These are phyloP conservation scores for Aspergillus homomorphus DNA, from an alignment of 495 filamentous ascomycete species.

Conservation along the genomic window DNA sequence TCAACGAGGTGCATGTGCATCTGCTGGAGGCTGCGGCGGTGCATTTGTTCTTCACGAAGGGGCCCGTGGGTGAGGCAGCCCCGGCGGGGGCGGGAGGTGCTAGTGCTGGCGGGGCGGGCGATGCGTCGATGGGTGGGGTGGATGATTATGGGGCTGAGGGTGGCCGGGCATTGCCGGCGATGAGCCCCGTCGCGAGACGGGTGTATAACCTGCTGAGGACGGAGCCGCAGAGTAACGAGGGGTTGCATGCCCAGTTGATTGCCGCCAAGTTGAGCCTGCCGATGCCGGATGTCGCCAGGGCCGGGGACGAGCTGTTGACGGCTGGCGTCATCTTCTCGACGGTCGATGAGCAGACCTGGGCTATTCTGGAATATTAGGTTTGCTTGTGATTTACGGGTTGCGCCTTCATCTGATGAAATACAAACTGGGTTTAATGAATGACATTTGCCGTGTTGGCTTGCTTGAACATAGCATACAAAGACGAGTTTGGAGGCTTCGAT, in stretches of 20 bases:
- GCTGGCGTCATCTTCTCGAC: constrained; percentile 84
- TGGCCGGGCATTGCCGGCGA: constrained; percentile 39
- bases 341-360: constrained; percentile 80
- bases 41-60: constrained; percentile 83
- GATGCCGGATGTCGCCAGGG: constrained; percentile 65
- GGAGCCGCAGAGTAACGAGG: constrained; percentile 69
- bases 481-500: too few relatives aligned
- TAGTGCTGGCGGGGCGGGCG: constrained; percentile 29
- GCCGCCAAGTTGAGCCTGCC: constrained; percentile 59
- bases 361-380: constrained; percentile 60
- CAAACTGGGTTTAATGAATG: neutral
- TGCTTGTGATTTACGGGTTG: neutral
- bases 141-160: constrained; percentile 33
- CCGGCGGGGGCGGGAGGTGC: constrained; percentile 24
- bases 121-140: constrained; percentile 39
- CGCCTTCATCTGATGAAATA: neutral
- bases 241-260: constrained; percentile 74
- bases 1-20: constrained; percentile 89
- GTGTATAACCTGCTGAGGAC: constrained; percentile 64
- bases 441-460: too few relatives aligned
- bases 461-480: too few relatives aligned
- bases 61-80: constrained; percentile 49
- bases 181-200: constrained; percentile 56
- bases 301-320: constrained; percentile 71
- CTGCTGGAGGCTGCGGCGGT: constrained; percentile 83